Percentiles rank a stretch among this genome's conserved stretches.
These are phyloP conservation scores for Theobroma grandiflorum DNA, from an alignment of 441 rosid species.

Conservation along the genomic window DNA sequence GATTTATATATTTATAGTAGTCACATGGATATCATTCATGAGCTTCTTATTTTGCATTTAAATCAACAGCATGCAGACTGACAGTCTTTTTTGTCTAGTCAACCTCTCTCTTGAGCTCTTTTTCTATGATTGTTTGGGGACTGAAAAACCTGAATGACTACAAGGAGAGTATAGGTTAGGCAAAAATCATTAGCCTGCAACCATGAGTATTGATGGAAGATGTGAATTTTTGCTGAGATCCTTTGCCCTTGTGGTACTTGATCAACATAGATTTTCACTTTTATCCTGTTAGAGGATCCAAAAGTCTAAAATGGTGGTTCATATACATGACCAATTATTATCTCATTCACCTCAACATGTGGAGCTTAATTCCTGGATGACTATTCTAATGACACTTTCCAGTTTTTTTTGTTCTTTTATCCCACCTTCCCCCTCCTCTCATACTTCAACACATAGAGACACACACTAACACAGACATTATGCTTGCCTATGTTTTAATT, in stretches of 20 bases:
- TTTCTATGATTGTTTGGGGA: slow-evolving; percentile 8
- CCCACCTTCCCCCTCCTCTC: neutral
- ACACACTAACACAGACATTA: neutral
- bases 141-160: neutral
- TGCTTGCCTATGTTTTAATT: neutral
- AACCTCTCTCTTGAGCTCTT: neutral
- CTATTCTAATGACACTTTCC: neutral
- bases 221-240: neutral
- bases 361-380: neutral
- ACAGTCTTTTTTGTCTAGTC: neutral
- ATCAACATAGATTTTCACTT: neutral
- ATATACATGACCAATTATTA: neutral
- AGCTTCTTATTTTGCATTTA: neutral
- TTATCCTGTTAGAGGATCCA: neutral
- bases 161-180: neutral
- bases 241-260: slow-evolving; percentile 14
- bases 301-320: slow-evolving; percentile 11
- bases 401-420: neutral
- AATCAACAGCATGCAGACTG: neutral
- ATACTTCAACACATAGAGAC: no score
- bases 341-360: neutral
- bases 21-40: neutral
- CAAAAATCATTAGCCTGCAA: slow-evolving; percentile 17
- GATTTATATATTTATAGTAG: neutral
- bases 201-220: neutral